phyloP scores from a whole-genome alignment of 1,284 basidiomycete species.

The Ceratobasidium sp. region DNA sequence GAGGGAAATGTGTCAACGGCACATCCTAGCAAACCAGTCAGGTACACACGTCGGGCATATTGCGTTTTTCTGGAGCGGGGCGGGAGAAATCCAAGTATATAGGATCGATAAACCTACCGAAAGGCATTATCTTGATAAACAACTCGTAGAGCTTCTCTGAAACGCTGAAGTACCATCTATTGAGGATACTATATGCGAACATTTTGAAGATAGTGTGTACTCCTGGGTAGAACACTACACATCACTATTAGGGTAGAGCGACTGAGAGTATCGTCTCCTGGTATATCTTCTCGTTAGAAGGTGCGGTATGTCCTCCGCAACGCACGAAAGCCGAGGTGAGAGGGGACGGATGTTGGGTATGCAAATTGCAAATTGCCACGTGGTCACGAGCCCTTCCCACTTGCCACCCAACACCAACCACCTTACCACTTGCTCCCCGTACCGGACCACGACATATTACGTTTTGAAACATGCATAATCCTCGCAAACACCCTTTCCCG shows the following conservation, averaged over 20 bases:
- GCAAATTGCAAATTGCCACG: neutral
- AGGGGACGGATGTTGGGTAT: too few species aligned
- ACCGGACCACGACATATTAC: too few species aligned
- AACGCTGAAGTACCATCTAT: neutral
- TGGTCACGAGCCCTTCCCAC: neutral
- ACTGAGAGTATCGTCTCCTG: too few species aligned
- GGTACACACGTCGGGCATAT: neutral
- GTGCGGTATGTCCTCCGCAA: too few species aligned
- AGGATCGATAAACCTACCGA: neutral
- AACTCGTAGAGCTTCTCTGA: neutral
- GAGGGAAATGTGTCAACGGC: neutral
- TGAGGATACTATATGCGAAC: neutral
- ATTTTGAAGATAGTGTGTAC: too few species aligned
- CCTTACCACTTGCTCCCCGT: too few species aligned
- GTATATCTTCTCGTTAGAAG: too few species aligned
- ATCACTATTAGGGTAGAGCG: too few species aligned
- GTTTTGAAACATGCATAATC: too few species aligned
- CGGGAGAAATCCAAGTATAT: neutral
- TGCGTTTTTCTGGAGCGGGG: constrained; percentile 10
- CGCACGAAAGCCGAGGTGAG: too few species aligned
- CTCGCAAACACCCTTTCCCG: too few species aligned
- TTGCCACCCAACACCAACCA: neutral
- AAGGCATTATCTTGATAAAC: neutral
- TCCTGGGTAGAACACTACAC: too few species aligned
- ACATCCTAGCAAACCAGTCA: neutral